Base-by-base conservation (phyloP, 345 rosid species). In the Acer campestre region DNA sequence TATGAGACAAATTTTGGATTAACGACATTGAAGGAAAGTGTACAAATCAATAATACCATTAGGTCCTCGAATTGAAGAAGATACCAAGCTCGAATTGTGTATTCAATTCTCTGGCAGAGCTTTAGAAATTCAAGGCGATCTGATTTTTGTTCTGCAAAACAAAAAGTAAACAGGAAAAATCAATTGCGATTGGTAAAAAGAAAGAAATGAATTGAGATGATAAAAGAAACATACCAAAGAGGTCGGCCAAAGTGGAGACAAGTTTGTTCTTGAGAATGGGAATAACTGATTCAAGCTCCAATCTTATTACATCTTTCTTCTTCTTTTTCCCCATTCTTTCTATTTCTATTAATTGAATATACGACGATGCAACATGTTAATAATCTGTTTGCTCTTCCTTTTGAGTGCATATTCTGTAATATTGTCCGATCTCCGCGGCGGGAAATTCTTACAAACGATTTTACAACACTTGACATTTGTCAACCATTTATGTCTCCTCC, bases 251-350 rank as follows among this genome's bases (percentile, higher is more conserved):
- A 59, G 63, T 7, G 63, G 63, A 59, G 27, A 59, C 4, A 20
- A 59, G 63, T 25, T 22, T 59, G 1, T 80, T 89, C 76, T 91
- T 93, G 77, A 93, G 82, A 73, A 90, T 78, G 61, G 94, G 92
- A 78, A 91, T 93, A 49, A 93, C 96, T 29, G 96, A 87, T 85
- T 91, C 96, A 74, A 86, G 82, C 79, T 91, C 96, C 72, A 93
- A 71, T 38, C 81, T 82, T 22, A 90, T 89, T 4, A 91, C 78
- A 18, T 93, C 93, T 63, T 80, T 84, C 82, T 89, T 84, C 82
- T 89, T 93, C 86, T 84, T 88, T 75, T 80, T 83, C 12, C 63
- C 63, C 63, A 59, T 59, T n/a, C 20, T 59, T 22, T 18, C 10
- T 1, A 7, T 58, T 20, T 18, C 9, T 1, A 7, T 59, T 58